Evolutionary conservation across 2,329 filamentous ascomycete genomes (phyloP), one percentile per base, ranked within the genome.

Genomic region (Curvularia hawaiiensis): DNA sequence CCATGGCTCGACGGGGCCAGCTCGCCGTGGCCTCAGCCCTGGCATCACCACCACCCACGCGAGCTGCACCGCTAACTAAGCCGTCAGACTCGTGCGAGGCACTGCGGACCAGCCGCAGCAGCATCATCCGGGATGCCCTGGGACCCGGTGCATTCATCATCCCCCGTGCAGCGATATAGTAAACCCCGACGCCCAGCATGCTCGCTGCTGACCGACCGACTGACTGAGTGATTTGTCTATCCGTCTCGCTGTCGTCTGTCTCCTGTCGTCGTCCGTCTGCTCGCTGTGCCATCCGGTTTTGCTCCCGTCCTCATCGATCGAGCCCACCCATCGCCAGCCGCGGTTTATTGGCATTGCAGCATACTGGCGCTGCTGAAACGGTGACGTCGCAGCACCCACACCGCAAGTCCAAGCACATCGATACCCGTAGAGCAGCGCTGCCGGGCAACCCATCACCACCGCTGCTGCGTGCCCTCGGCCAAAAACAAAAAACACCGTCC

Each of bases 371-470:
- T 41, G 52, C 54, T 60, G 54, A 61, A 61, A 60, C 33, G 54
- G 63, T 66, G 63, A 66, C 63, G 62, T 66, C 59, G 62, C 61
- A 60, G 43, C 43, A 48, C 24, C 61, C 56, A 62, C 57, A 66
- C 63, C 63, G 63, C 63, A 60, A 60, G 43, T 56, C 50, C 50
- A 52, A 30, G 7, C 26, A 28, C 5, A 2, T 31, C 10, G 30
- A 30, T 12, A 18, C 53, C 56, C 39, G 50, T 50, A 40, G 30
- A 49, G n/a, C 55, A 57, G 50, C 55, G 63, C 56, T 63, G 60
- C 62, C 59, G 51, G 49, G 60, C 54, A 59, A 52, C 58, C 22
- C 52, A 39, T 14, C 50, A 30, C 35, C 50, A 46, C 7, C 22
- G n/a, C 11, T 26, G 22, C n/a, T 43, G 40, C 26, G 11, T 31